phyloP scores from a whole-genome alignment of 139 green algal species.

The Gonium pectorale region DNA sequence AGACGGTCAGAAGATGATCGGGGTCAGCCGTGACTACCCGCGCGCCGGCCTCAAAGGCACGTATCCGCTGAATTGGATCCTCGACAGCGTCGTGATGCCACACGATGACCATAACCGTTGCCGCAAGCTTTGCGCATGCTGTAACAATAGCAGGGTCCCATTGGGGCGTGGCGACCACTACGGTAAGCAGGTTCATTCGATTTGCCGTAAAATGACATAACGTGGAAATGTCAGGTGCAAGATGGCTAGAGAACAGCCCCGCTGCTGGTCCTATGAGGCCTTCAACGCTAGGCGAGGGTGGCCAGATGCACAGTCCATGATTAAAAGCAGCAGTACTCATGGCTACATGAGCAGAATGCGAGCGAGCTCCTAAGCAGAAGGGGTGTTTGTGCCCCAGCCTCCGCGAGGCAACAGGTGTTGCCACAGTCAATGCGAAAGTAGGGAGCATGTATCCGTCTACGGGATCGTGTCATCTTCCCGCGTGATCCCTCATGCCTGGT shows the following conservation, averaged over 20 bases:
- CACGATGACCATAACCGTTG: background rate
- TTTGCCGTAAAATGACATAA: background rate
- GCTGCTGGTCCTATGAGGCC: background rate
- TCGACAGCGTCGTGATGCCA: constrained; percentile 41
- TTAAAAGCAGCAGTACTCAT: too few species aligned
- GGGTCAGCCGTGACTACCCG: constrained; percentile 41
- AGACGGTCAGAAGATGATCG: background rate
- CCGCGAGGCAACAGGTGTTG: too few species aligned
- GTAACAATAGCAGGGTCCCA: background rate
- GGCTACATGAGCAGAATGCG: too few species aligned
- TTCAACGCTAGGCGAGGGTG: background rate
- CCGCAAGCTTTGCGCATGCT: background rate
- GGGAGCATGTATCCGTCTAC: too few species aligned
- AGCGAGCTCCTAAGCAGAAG: too few species aligned
- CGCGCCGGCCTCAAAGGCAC: constrained; percentile 31
- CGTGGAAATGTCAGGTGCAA: background rate
- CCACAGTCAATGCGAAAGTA: too few species aligned
- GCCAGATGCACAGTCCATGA: background rate
- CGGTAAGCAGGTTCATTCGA: constrained; percentile 4
- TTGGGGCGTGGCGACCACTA: background rate
- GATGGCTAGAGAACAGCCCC: background rate
- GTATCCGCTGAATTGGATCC: constrained; percentile 5
- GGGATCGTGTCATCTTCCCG: too few species aligned
- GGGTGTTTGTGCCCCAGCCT: too few species aligned
- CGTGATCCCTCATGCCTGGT: too few species aligned